phyloP scores from a whole-genome alignment of 257 asterid genomes.

The Salvia hispanica region DNA sequence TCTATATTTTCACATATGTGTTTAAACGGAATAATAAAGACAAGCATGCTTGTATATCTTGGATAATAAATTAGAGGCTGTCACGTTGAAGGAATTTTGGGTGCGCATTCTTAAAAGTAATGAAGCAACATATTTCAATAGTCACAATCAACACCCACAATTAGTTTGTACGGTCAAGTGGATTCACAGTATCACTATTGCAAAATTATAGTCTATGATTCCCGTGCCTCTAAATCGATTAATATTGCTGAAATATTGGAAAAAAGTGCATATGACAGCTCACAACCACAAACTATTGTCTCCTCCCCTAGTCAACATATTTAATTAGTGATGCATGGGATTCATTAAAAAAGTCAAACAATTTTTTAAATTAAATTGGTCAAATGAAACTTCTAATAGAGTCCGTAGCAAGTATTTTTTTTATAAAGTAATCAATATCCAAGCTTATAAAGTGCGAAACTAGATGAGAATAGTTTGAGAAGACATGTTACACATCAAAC shows the following conservation, averaged over 20 bases:
- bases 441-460: too few relatives aligned
- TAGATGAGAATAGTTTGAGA: too few relatives aligned
- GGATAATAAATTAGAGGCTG: neutral
- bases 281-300: neutral
- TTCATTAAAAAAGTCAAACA: too few relatives aligned
- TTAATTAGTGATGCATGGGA: neutral
- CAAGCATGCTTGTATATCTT: neutral
- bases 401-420: too few relatives aligned
- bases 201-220: neutral
- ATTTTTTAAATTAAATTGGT: too few relatives aligned
- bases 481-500: too few relatives aligned
- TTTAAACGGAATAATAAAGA: too few relatives aligned
- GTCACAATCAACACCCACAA: neutral
- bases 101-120: constrained; percentile 4
- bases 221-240: neutral
- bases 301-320: neutral
- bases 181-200: neutral
- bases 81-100: too few relatives aligned
- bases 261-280: neutral
- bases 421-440: too few relatives aligned
- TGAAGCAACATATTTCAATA: neutral
- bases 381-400: too few relatives aligned
- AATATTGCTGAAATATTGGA: neutral
- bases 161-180: neutral
- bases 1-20: too few relatives aligned